Evolutionary conservation across 140 eudicot species (phyloP).

Genomic region (Artemisia princeps): DNA sequence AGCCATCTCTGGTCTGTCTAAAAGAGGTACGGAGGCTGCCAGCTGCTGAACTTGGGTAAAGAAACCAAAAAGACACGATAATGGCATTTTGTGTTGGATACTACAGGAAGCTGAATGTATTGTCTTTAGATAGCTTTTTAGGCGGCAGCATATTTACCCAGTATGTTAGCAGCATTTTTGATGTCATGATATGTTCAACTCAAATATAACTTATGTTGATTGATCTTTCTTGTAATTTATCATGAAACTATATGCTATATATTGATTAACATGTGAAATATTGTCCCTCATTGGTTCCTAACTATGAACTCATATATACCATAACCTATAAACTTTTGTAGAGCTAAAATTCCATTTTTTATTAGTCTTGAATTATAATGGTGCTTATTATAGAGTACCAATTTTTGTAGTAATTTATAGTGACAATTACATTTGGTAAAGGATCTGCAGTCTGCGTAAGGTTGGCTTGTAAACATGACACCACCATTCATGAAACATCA

Average conservation of each 20-base stretch:
- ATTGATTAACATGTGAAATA: slow-evolving; percentile 16
- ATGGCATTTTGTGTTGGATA: slow-evolving; percentile 20
- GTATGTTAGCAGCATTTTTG: slow-evolving; percentile 25
- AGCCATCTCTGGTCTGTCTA: slow-evolving; percentile 20
- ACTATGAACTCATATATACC: too few species aligned
- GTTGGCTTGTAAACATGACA: too few species aligned
- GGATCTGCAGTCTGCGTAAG: too few species aligned
- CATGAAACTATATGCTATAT: slow-evolving; percentile 23
- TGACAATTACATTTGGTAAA: too few species aligned
- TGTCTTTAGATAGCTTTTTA: slow-evolving; percentile 29
- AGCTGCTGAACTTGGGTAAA: slow-evolving; percentile 13
- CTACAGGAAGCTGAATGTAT: slow-evolving; percentile 23
- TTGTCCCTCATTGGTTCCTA: not conserved
- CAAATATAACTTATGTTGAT: slow-evolving; percentile 15
- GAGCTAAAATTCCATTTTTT: too few species aligned
- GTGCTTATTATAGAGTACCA: too few species aligned
- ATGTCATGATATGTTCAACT: slow-evolving; percentile 23
- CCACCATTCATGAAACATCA: too few species aligned
- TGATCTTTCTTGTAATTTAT: slow-evolving; percentile 16
- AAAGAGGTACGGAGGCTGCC: slow-evolving; percentile 19
- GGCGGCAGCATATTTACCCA: slow-evolving; percentile 20
- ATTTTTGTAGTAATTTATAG: too few species aligned
- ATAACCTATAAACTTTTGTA: too few species aligned
- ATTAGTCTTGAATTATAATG: too few species aligned
- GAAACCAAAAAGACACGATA: slow-evolving; percentile 5